phyloP scores from a whole-genome alignment of 768 basidiomycete genomes.

The Termitomyces sp. region DNA sequence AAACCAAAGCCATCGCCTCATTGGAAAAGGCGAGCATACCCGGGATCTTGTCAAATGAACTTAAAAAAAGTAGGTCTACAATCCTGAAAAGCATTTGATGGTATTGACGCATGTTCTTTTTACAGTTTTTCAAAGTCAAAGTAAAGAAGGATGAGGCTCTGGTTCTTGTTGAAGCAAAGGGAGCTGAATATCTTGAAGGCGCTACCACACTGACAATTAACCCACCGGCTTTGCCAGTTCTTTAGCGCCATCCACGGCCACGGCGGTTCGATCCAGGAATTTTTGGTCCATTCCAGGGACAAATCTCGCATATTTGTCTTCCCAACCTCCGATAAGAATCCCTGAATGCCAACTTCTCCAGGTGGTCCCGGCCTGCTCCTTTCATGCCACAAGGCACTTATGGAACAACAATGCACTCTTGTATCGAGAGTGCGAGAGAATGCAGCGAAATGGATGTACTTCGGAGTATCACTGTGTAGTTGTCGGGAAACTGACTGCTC shows the following conservation, averaged over 20 bases:
- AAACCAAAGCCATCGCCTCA: neutral
- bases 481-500: slow-evolving; percentile 17
- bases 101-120: neutral
- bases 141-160: slow-evolving; percentile 5
- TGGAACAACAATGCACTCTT: slow-evolving; percentile 15
- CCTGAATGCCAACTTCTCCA: slow-evolving; percentile 16
- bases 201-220: neutral
- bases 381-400: slow-evolving; percentile 17
- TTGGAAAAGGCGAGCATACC: neutral
- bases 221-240: neutral
- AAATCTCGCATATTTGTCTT: slow-evolving; percentile 9
- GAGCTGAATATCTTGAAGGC: neutral
- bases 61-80: neutral
- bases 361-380: slow-evolving; percentile 22
- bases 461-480: slow-evolving; percentile 20
- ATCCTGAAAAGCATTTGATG: neutral
- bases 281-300: neutral
- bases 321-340: slow-evolving; percentile 19
- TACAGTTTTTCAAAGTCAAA: neutral
- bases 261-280: neutral
- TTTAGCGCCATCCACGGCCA: too few species aligned
- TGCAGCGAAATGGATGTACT: slow-evolving; percentile 18
- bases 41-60: neutral
- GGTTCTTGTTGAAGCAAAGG: neutral
- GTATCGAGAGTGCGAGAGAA: slow-evolving; percentile 11